Evolutionary conservation across 768 basidiomycete genomes (phyloP).

Genomic region (Leccinellum albellum): DNA sequence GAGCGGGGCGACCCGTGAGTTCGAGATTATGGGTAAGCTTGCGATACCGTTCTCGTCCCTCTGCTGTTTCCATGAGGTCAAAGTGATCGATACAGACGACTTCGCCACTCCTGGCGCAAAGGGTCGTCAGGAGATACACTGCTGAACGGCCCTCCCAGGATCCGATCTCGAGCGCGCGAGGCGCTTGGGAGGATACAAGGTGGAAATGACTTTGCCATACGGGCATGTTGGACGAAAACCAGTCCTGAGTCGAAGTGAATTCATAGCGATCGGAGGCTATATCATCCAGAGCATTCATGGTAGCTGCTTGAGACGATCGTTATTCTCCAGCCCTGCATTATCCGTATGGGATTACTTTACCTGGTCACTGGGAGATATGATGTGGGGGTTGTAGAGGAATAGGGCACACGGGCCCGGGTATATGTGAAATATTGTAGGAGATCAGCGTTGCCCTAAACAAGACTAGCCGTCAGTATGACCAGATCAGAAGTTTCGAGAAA

Average conservation of each 20-base stretch:
- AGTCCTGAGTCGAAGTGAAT: conserved; percentile 55
- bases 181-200: conserved; percentile 33
- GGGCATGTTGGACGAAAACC: conserved; percentile 47
- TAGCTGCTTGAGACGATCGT: conserved; percentile 9
- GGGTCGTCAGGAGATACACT: conserved; percentile 47
- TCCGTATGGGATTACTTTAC: neutral
- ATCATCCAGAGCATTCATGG: conserved; percentile 8
- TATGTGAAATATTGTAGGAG: conserved; percentile 14
- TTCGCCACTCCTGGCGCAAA: conserved; percentile 42
- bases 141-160: conserved; percentile 66
- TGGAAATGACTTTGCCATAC: conserved; percentile 43
- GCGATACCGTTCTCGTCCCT: conserved; percentile 42
- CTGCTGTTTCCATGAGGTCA: conserved; percentile 47
- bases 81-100: conserved; percentile 59
- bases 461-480: neutral
- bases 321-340: neutral
- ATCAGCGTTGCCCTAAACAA: neutral
- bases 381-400: neutral
- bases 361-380: neutral
- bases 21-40: conserved; percentile 47
- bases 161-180: conserved; percentile 54
- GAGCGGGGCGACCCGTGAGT: conserved; percentile 41
- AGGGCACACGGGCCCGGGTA: neutral
- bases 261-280: conserved; percentile 22
- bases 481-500: no score